Conservation (phyloP, 2,329 filamentous ascomycete genomes). For the Zalaria obscura region DNA sequence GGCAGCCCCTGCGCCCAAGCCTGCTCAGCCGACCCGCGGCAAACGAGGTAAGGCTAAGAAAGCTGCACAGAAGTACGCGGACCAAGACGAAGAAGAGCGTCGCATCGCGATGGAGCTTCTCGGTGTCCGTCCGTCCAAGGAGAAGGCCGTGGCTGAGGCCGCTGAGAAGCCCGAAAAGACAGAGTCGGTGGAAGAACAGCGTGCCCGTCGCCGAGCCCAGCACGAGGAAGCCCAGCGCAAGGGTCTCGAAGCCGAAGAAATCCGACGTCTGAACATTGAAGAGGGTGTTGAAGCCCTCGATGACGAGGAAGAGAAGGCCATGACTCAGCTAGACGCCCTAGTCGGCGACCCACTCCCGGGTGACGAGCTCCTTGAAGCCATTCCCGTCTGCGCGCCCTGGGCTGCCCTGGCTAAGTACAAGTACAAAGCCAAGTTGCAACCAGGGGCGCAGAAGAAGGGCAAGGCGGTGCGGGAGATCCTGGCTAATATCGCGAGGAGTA, state of each 20-base stretch:
- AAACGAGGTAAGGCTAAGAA: slow-evolving; percentile 78
- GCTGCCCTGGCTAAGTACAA: slow-evolving; percentile 56
- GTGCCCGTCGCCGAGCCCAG: slow-evolving; percentile 62
- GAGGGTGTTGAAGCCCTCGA: slow-evolving; percentile 31
- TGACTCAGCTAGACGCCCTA: slow-evolving; percentile 51
- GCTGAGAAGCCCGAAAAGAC: slow-evolving; percentile 46
- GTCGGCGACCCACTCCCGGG: slow-evolving; percentile 65
- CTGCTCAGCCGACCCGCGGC: slow-evolving; percentile 40
- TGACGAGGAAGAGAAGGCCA: slow-evolving; percentile 25
- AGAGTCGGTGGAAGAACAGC: slow-evolving; percentile 50
- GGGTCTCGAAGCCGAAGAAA: slow-evolving; percentile 62
- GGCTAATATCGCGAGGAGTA: slow-evolving; percentile 61
- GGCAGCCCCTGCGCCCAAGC: slow-evolving; percentile 10
- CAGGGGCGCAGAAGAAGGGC: slow-evolving; percentile 79
- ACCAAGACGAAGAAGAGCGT: slow-evolving; percentile 91
- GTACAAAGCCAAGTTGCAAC: slow-evolving; percentile 92
- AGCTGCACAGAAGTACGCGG: slow-evolving; percentile 73
- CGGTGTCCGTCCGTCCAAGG: slow-evolving; percentile 55
- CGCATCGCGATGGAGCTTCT: slow-evolving; percentile 71
- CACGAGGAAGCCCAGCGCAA: slow-evolving; percentile 64
- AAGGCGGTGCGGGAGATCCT: slow-evolving; percentile 87
- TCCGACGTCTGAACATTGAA: slow-evolving; percentile 44
- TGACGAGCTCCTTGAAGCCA: slow-evolving; percentile 62
- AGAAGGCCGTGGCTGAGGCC: slow-evolving; percentile 52
- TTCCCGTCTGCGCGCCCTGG: slow-evolving; percentile 51